Base-by-base conservation (phyloP, 108 stramenopile genomes). In the Skeletonema grethae region DNA sequence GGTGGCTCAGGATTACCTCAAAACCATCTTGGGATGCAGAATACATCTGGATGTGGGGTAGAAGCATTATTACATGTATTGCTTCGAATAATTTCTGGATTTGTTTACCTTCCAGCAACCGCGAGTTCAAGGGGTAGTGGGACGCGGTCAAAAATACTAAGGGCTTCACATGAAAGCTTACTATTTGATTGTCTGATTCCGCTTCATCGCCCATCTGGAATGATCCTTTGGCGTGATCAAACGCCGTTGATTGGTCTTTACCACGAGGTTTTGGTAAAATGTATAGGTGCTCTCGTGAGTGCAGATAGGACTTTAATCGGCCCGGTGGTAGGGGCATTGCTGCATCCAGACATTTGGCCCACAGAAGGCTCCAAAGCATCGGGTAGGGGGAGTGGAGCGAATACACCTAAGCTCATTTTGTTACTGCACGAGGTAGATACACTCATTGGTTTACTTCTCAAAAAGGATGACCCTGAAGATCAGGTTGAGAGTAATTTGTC, bases 181-280 rank as follows among this genome's bases (percentile, higher is more conserved):
- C 73, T 94, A 1, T 68, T 84, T 41, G 73, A 91, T 39, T 77
- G 87, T 22, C 63, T 94, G 48, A 65, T 94, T 38, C 93, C 93
- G 9, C 76, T 94, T 36, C 93, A 94, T 84, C 64, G 80, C 70
- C 88, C 93, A 10, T 83, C 80, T 67, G 84, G 89, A 24, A 87
- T 94, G 90, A 89, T 91, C 0, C 73, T 94, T 39, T 94, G 93
- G 93, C 65, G 93, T 63, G 93, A 94, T 75, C 93, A 94, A 75
- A 88, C 83, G 1, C 79, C 89, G 6, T 57, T 94, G 24, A 63
- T 94, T 43, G 85, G 84, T 11, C 58, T 94, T 18, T 94, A 94
- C 68, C 93, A 94, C 66, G 90, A 94, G 70, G 70, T 87, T 0
- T 57, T 94, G 20, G 86, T 87, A 5, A 86, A 88, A 65, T 87